These are phyloP conservation scores for Pseudozyma tsukubaensis DNA, from an alignment of 1,284 basidiomycete species.

Conservation along the genomic window DNA sequence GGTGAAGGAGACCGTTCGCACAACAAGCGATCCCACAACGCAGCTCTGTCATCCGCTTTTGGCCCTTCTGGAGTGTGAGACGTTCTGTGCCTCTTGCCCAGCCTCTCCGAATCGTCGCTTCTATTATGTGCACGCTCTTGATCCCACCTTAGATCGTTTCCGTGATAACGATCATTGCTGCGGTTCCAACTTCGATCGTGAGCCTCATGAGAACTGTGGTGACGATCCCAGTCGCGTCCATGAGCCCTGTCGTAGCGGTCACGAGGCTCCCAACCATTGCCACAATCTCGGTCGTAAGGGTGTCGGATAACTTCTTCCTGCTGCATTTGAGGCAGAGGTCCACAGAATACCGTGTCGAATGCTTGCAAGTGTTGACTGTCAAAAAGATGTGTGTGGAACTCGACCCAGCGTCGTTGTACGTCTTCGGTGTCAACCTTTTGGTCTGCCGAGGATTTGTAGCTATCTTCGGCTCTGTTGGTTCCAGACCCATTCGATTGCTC, in stretches of 20 bases:
- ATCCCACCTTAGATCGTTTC: not conserved
- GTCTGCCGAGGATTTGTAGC: not conserved
- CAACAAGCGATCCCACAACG: conserved; percentile 20
- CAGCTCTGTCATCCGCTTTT: conserved; percentile 5
- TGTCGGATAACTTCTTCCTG: not conserved
- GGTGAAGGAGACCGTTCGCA: conserved; percentile 10
- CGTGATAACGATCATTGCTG: not conserved
- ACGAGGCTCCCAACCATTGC: too few relatives aligned
- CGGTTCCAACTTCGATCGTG: not conserved
- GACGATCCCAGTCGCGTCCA: too few relatives aligned
- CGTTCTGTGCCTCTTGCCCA: not conserved
- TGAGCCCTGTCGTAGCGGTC: too few relatives aligned
- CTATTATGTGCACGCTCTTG: not conserved
- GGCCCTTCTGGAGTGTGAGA: not conserved
- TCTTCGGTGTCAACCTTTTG: not conserved
- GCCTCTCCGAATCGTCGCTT: not conserved
- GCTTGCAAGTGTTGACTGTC: conserved; percentile 29
- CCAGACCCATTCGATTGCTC: not conserved
- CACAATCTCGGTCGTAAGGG: too few relatives aligned
- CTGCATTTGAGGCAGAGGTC: conserved; percentile 22
- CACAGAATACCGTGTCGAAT: conserved; percentile 26
- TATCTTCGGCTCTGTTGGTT: not conserved
- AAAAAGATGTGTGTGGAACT: conserved; percentile 27
- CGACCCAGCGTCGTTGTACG: conserved; percentile 21
- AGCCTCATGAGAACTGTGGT: too few relatives aligned